phyloP scores from a whole-genome alignment of 352 stramenopile genomes.

The Phytophthora agathidicida region DNA sequence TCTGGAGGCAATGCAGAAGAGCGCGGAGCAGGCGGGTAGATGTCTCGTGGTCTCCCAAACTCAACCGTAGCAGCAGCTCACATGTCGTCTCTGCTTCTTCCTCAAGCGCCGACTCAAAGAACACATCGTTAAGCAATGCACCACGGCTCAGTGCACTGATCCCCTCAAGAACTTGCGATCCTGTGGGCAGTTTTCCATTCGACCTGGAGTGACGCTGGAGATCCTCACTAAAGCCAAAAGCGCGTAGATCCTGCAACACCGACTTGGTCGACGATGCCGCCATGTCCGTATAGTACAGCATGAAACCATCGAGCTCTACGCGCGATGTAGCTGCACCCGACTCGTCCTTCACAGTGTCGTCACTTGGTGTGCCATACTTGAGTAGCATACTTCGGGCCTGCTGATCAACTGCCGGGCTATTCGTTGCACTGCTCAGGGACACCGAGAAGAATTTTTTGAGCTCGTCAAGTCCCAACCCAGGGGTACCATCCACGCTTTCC shows the following conservation, averaged over 20 bases:
- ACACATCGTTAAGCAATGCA: constrained; percentile 78
- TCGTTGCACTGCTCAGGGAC: constrained; percentile 63
- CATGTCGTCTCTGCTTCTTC: constrained; percentile 85
- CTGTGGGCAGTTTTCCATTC: constrained; percentile 31
- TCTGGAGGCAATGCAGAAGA: constrained; percentile 80
- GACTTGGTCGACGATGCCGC: constrained; percentile 76
- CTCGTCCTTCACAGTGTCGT: constrained; percentile 30
- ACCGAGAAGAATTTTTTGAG: constrained; percentile 73
- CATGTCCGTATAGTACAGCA: constrained; percentile 86
- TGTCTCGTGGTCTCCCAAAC: constrained; percentile 62
- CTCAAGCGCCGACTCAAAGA: constrained; percentile 87
- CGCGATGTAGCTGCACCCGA: constrained; percentile 32
- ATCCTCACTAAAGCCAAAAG: constrained; percentile 84
- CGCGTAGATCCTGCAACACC: constrained; percentile 80
- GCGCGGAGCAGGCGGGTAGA: constrained; percentile 69
- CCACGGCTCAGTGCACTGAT: constrained; percentile 65
- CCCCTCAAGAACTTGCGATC: constrained; percentile 47
- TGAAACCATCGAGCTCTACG: constrained; percentile 77
- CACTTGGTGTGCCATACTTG: constrained; percentile 62
- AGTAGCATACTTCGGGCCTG: constrained; percentile 68
- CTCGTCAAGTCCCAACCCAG: constrained; percentile 60
- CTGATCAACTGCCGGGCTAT: constrained; percentile 58
- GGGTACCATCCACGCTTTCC: constrained; percentile 21
- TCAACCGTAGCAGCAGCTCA: constrained; percentile 76
- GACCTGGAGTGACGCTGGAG: constrained; percentile 55